These are phyloP conservation scores for Sarocladiaceae sp. DNA, from an alignment of 2,329 filamentous ascomycete species.

Conservation along the genomic window DNA sequence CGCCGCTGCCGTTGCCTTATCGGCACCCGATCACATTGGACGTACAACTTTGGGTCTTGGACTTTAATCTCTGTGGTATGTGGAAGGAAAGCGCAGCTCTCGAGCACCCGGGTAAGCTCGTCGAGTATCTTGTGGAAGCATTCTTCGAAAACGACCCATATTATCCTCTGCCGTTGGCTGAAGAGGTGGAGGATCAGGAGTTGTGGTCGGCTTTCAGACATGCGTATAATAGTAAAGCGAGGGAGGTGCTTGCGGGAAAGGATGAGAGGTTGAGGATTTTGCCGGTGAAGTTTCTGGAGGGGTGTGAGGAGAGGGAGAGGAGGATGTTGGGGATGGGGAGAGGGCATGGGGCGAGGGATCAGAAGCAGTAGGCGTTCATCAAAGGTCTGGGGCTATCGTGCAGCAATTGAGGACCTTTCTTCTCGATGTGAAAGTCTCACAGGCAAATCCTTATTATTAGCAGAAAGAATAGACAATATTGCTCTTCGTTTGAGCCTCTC, in stretches of 20 bases:
- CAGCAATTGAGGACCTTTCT: too few species aligned
- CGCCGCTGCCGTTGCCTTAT: too few species aligned
- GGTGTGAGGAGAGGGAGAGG: slow-evolving; percentile 2
- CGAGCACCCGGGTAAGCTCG: slow-evolving; percentile 11
- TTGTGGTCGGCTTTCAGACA: slow-evolving; percentile 14
- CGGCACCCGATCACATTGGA: too few species aligned
- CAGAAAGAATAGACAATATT: too few species aligned
- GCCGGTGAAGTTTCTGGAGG: background rate
- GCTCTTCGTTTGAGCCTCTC: too few species aligned
- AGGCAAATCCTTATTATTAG: too few species aligned
- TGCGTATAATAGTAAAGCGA: background rate
- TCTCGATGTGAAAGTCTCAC: too few species aligned
- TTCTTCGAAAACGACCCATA: slow-evolving; percentile 22
- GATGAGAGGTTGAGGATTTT: background rate
- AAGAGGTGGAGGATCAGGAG: slow-evolving; percentile 11
- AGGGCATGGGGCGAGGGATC: background rate
- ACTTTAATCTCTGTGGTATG: slow-evolving; percentile 22
- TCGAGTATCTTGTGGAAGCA: slow-evolving; percentile 16
- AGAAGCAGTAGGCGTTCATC: too few species aligned
- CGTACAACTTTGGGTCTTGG: slow-evolving; percentile 22
- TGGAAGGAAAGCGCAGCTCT: slow-evolving; percentile 14
- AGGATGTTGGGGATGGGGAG: background rate
- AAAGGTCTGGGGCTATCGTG: too few species aligned
- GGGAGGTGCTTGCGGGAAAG: background rate
- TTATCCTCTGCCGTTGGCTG: slow-evolving; percentile 17